Evolutionary conservation across 345 rosid genomes (phyloP).

Genomic region (Aquilaria malaccensis): DNA sequence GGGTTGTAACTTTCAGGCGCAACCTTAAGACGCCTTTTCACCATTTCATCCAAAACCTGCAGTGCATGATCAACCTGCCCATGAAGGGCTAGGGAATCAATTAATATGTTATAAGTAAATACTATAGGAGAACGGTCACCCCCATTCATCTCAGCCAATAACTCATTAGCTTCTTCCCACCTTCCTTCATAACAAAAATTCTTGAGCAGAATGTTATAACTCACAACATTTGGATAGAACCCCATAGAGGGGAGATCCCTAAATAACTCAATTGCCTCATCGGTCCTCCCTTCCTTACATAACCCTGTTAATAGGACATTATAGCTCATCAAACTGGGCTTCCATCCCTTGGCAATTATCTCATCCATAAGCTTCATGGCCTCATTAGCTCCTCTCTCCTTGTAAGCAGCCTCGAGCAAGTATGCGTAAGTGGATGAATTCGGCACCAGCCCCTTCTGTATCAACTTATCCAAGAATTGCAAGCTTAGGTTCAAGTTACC

Average conservation of each 20-base stretch:
- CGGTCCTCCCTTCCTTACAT: slow-evolving; percentile 74
- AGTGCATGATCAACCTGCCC: slow-evolving; percentile 60
- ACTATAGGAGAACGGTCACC: slow-evolving; percentile 51
- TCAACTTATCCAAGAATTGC: slow-evolving; percentile 52
- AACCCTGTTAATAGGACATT: slow-evolving; percentile 74
- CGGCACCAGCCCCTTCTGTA: slow-evolving; percentile 63
- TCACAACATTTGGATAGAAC: slow-evolving; percentile 59
- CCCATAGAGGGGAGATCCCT: slow-evolving; percentile 63
- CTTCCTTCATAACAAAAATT: slow-evolving; percentile 62
- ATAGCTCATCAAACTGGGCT: slow-evolving; percentile 64
- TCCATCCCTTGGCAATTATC: slow-evolving; percentile 50
- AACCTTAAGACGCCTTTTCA: slow-evolving; percentile 34
- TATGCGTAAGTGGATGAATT: slow-evolving; percentile 64
- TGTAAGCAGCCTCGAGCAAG: slow-evolving; percentile 72
- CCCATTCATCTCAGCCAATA: slow-evolving; percentile 70
- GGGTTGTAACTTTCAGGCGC: slow-evolving; percentile 70
- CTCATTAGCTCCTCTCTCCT: slow-evolving; percentile 63
- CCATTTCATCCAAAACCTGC: slow-evolving; percentile 63
- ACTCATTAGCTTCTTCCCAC: slow-evolving; percentile 72
- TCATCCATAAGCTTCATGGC: slow-evolving; percentile 68
- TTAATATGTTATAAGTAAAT: slow-evolving; percentile 65
- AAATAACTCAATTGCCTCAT: slow-evolving; percentile 59
- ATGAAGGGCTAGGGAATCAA: slow-evolving; percentile 57
- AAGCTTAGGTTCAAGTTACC: slow-evolving; percentile 65
- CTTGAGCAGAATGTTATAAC: slow-evolving; percentile 64